phyloP scores from a whole-genome alignment of 225 moss, liverwort and hornwort species.

The Bryoerythrophyllum caledonicum region DNA sequence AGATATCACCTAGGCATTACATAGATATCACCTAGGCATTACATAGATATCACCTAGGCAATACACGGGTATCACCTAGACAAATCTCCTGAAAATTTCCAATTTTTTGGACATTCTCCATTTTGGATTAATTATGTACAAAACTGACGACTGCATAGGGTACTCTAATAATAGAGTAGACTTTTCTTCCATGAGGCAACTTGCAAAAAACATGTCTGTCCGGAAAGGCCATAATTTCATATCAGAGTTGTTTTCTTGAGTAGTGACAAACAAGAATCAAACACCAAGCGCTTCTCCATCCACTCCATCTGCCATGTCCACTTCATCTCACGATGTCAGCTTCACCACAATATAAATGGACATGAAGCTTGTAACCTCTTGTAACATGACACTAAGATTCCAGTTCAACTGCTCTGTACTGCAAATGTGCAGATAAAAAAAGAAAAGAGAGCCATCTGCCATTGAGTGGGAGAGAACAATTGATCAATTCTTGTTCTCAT shows the following conservation, averaged over 20 bases:
- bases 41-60: too few relatives aligned
- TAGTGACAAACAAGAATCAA: background rate
- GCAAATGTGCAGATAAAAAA: background rate
- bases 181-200: conserved; percentile 6
- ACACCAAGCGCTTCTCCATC: background rate
- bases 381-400: background rate
- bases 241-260: background rate
- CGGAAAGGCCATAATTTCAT: background rate
- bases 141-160: too few relatives aligned
- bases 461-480: background rate
- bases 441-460: background rate
- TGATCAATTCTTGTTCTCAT: conserved; percentile 19
- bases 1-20: too few relatives aligned
- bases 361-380: background rate
- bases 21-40: too few relatives aligned
- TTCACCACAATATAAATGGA: background rate
- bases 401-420: background rate
- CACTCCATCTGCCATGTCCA: background rate
- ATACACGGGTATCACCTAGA: too few relatives aligned
- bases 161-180: background rate
- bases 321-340: background rate
- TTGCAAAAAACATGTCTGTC: background rate
- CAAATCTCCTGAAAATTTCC: too few relatives aligned
- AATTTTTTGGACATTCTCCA: too few relatives aligned
- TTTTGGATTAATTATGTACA: too few relatives aligned